Evolutionary conservation across 2,329 filamentous ascomycete genomes (phyloP), one percentile per base, ranked within the genome.

Genomic region (Colletotrichum spinosum): DNA sequence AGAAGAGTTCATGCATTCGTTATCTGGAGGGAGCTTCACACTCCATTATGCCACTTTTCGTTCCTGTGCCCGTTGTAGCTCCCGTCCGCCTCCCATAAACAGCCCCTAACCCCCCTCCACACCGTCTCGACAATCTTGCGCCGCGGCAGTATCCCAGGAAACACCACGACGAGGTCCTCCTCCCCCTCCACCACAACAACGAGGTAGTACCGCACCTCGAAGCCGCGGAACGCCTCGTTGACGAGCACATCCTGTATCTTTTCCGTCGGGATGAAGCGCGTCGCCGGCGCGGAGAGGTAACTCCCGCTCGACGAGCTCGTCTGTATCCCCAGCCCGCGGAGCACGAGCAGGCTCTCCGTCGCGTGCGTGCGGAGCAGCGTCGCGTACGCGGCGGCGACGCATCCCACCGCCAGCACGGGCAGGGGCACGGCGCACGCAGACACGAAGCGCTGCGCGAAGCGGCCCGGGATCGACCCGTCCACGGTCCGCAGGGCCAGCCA

Each of bases 191-290:
- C 93, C 57, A 98, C 91, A 37, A 98, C 92, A 5, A 93, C 88
- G 8, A 99, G 81, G 74, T 97, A 97, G 74, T 95, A 97, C 45
- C 90, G 83, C 41, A 98, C 94, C 79, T 94, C 93, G 73, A 97
- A 97, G 1, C 94, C 94, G 62, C 88, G 88, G 78, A 98, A 98
- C 4, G 94, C 96, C 81, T 99, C 96, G 76, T 97, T 94, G 55
- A 99, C 92, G 58, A 97, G 88, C 61, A 99, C 90, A 76, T 99
- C 96, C 74, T 92, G 92, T 63, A 99, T 97, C 78, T 93, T 90
- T 49, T 91, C 92, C 0, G 95, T 97, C 0, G 96, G 95, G 65
- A 99, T 98, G 77, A 90, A 86, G 60, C 86, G 78, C 72, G 85
- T 85, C 59, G 80, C 77, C 11, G 72, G 71, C 15, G 76, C 71